Evolutionary conservation across 139 green algal species (phyloP), one percentile per base, ranked within the genome.

Genomic region (Haematococcus lacustris): DNA sequence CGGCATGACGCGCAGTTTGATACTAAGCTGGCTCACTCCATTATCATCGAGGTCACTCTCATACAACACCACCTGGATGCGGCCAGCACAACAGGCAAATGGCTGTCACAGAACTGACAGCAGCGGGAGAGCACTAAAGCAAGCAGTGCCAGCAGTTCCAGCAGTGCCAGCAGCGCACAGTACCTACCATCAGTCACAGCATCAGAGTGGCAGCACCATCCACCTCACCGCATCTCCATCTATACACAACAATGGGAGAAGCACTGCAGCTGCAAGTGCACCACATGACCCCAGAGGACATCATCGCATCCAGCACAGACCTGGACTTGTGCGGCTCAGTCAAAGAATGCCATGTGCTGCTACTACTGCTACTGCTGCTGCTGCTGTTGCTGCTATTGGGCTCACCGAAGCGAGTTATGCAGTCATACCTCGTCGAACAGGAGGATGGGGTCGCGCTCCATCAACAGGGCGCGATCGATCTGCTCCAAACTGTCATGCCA

Each of bases 41-140:
- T 94, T 91, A 82, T 98, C 93, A 74, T 98, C 92, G 71, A 98
- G 86, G 76, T 98, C 93, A 6, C 80, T 91, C 70, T 96, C 91
- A 68, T 93, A 97, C 68, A 97, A 75, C 13, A 83, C 78, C 32
- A 96, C 67, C 74, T 81, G 71, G n/a, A 70, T 17, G 32, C 34
- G 25, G 6, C 5, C 17, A n/a, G 25, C 57, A 65, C 57, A 37
- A 37, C n/a, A n/a, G n/a, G n/a, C n/a, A 21, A n/a, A 13, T 33
- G 17, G 7, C 9, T 6, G 9, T 7, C 6, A 37, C 7, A 63
- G 17, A 33, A 33, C 17, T n/a, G 7, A 63, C 7, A 33, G 7
- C 9, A n/a, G 53, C 17, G 9, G 4, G 17, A 26, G 53, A 63
- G 53, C 53, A 33, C 9, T 6, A 33, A 37, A 28, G 17, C 3